Conservation (phyloP, 768 basidiomycete genomes). For the Dendrothele bispora region DNA sequence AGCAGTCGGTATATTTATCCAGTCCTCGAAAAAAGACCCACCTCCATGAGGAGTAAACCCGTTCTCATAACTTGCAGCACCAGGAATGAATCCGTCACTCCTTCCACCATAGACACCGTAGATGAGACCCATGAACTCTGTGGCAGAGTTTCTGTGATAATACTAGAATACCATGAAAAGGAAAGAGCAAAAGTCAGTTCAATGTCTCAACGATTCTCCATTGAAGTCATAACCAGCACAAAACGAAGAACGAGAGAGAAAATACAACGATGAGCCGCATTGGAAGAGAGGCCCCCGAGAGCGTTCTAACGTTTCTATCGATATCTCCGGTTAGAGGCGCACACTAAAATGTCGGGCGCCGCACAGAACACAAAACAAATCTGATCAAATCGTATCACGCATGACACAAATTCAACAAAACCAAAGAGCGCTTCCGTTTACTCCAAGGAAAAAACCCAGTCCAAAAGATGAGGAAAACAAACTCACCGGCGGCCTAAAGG, state of each 20-base stretch:
- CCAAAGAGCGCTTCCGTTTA: too few species aligned
- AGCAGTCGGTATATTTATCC: background rate
- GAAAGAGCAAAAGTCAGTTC: background rate
- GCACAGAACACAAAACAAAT: too few species aligned
- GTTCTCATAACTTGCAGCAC: constrained; percentile 61
- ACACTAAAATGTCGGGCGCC: too few species aligned
- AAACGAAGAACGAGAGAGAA: too few species aligned
- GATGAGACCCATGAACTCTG: constrained; percentile 65
- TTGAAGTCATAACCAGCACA: too few species aligned
- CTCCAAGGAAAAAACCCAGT: background rate
- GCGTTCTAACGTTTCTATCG: too few species aligned
- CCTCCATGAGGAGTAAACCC: constrained; percentile 68
- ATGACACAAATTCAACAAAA: too few species aligned
- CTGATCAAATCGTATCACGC: too few species aligned
- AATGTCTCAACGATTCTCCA: background rate
- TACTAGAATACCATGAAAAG: constrained; percentile 49
- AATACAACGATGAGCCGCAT: too few species aligned
- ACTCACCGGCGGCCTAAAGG: constrained; percentile 61
- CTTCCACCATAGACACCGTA: constrained; percentile 66
- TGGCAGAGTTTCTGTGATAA: constrained; percentile 62
- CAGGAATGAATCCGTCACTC: constrained; percentile 61
- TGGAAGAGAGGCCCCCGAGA: too few species aligned
- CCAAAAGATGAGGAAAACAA: background rate
- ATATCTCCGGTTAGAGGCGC: too few species aligned
- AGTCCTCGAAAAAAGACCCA: constrained; percentile 19